Percentiles rank a stretch among this genome's conserved stretches.
Evolutionary conservation across 768 basidiomycete species (phyloP).

Genomic region (Tricholoma sp.): DNA sequence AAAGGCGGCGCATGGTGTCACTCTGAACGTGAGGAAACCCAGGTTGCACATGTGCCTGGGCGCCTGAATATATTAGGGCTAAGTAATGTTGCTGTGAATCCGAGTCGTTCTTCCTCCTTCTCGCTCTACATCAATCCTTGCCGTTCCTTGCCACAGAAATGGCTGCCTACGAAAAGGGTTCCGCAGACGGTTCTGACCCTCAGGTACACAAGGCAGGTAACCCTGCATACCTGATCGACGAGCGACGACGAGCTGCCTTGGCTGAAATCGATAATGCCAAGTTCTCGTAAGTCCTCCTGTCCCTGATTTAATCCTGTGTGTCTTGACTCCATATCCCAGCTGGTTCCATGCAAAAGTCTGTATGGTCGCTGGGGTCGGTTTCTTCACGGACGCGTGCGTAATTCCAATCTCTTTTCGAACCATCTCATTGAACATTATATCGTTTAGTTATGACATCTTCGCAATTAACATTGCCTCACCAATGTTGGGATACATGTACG

Average conservation of each 20-base stretch:
- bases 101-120: constrained; percentile 3
- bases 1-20: constrained; percentile 2
- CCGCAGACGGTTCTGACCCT: constrained; percentile 20
- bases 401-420: not conserved
- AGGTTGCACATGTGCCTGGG: not conserved
- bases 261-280: constrained; percentile 83
- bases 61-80: not conserved
- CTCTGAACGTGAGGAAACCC: not conserved
- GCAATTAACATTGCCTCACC: constrained; percentile 81
- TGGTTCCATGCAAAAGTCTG: constrained; percentile 85
- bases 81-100: too few species aligned
- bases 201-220: constrained; percentile 21
- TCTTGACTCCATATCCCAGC: constrained; percentile 26
- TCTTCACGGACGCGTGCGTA: constrained; percentile 81
- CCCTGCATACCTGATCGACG: constrained; percentile 47
- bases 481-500: constrained; percentile 85
- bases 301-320: not conserved
- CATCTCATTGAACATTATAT: not conserved
- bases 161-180: constrained; percentile 33
- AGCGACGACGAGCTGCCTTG: constrained; percentile 75
- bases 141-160: constrained; percentile 3
- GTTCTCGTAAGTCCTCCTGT: constrained; percentile 71
- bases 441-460: constrained; percentile 74
- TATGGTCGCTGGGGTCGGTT: constrained; percentile 72
- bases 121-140: not conserved